Conservation (phyloP, 805 yeast species). For the Candida odintsovae region DNA sequence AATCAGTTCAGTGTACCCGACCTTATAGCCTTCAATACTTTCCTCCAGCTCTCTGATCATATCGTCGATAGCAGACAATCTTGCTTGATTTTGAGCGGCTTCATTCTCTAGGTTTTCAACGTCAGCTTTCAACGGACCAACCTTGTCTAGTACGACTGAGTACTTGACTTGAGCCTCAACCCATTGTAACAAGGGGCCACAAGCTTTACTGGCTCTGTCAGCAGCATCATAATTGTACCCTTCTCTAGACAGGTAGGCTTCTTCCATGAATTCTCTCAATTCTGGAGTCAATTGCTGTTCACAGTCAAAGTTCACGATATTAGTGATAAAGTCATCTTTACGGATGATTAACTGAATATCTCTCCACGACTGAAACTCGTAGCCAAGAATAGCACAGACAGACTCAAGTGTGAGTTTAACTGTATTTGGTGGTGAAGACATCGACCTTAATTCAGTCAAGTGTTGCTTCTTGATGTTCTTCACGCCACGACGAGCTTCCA, state of each 20-base stretch:
- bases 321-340: constrained; percentile 80
- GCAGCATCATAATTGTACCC: constrained; percentile 70
- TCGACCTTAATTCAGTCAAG: constrained; percentile 79
- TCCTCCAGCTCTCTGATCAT: constrained; percentile 73
- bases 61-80: constrained; percentile 68
- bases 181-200: constrained; percentile 91
- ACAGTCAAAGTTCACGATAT: constrained; percentile 70
- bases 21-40: constrained; percentile 64
- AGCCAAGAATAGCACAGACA: constrained; percentile 79
- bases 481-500: constrained; percentile 86
- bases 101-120: constrained; percentile 53
- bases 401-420: constrained; percentile 84
- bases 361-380: constrained; percentile 62
- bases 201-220: constrained; percentile 87
- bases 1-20: constrained; percentile 64
- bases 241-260: constrained; percentile 51
- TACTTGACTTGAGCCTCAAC: constrained; percentile 84
- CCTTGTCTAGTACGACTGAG: constrained; percentile 58
- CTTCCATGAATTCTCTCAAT: constrained; percentile 51
- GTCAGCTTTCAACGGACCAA: constrained; percentile 71
- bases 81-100: constrained; percentile 57
- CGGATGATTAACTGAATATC: constrained; percentile 79
- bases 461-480: constrained; percentile 90
- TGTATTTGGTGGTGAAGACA: constrained; percentile 86
- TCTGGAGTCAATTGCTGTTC: constrained; percentile 49